Conservation (phyloP, 2,329 filamentous ascomycete species). For the Phialocephala subalpina region DNA sequence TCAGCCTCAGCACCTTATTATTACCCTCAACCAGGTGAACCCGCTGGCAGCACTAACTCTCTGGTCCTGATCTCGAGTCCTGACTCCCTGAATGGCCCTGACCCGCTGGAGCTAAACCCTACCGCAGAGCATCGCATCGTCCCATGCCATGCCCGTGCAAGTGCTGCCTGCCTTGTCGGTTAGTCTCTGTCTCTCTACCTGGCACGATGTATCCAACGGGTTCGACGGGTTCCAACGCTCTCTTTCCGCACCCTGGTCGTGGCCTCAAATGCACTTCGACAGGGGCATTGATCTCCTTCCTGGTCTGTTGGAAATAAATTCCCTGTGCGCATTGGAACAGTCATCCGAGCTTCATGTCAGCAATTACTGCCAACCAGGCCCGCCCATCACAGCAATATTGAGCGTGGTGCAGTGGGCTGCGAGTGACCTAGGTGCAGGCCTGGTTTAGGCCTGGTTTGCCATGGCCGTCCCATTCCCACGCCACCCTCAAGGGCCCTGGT, state of each 20-base stretch:
- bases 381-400: constrained; percentile 3
- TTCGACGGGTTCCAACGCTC: constrained; percentile 1
- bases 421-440: not conserved
- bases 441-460: not conserved
- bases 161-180: not conserved
- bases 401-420: not conserved
- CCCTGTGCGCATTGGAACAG: constrained; percentile 8
- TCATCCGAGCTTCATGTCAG: constrained; percentile 6
- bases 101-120: not conserved
- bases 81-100: not conserved
- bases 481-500: not conserved
- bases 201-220: constrained; percentile 6
- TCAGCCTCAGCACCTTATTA: not conserved
- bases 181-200: not conserved
- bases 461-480: constrained; percentile 6
- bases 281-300: not conserved
- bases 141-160: not conserved
- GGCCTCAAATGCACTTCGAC: not conserved
- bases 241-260: not conserved
- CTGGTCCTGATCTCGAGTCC: not conserved
- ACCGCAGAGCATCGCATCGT: not conserved
- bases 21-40: not conserved
- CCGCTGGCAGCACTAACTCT: not conserved
- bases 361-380: not conserved
- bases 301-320: constrained; percentile 9